phyloP scores from a whole-genome alignment of 495 filamentous ascomycete species.

The Elasticomyces elasticus region DNA sequence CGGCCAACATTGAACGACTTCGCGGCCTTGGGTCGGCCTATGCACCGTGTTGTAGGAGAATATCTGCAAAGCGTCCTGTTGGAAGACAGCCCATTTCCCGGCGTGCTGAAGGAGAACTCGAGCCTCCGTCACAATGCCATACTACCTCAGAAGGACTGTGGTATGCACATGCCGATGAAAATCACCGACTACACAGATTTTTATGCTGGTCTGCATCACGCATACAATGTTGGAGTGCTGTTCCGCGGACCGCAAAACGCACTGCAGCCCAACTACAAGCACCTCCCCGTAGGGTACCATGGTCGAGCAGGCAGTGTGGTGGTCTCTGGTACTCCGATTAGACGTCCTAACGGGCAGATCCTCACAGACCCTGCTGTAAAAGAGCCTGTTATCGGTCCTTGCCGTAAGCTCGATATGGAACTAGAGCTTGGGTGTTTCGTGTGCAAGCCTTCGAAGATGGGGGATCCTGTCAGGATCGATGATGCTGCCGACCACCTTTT shows the following conservation, averaged over 20 bases:
- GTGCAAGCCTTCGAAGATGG: slow-evolving; percentile 54
- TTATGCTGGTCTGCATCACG: slow-evolving; percentile 86
- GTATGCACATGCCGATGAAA: slow-evolving; percentile 69
- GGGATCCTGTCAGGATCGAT: slow-evolving; percentile 43
- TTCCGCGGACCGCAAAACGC: slow-evolving; percentile 77
- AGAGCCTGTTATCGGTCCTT: slow-evolving; percentile 50
- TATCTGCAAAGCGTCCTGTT: slow-evolving; percentile 65
- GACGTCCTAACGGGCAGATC: slow-evolving; percentile 76
- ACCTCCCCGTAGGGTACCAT: slow-evolving; percentile 72
- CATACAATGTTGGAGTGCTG: slow-evolving; percentile 66
- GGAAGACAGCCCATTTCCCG: slow-evolving; percentile 46
- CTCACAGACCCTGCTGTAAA: slow-evolving; percentile 54
- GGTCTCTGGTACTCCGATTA: slow-evolving; percentile 42
- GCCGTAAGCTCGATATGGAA: slow-evolving; percentile 70
- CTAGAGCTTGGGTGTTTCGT: slow-evolving; percentile 82
- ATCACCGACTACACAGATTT: slow-evolving; percentile 98
- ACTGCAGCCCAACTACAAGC: slow-evolving; percentile 81
- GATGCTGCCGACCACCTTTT: slow-evolving; percentile 72
- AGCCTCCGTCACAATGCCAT: slow-evolving; percentile 44
- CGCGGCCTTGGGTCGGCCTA: slow-evolving; percentile 60
- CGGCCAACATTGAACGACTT: slow-evolving; percentile 72
- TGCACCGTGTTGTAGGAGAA: slow-evolving; percentile 62
- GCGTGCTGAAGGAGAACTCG: slow-evolving; percentile 49
- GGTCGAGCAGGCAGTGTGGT: slow-evolving; percentile 34
- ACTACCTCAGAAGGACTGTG: slow-evolving; percentile 47